Conservation (phyloP, 2,329 filamentous ascomycete species). For the Metarhizium robertsii region DNA sequence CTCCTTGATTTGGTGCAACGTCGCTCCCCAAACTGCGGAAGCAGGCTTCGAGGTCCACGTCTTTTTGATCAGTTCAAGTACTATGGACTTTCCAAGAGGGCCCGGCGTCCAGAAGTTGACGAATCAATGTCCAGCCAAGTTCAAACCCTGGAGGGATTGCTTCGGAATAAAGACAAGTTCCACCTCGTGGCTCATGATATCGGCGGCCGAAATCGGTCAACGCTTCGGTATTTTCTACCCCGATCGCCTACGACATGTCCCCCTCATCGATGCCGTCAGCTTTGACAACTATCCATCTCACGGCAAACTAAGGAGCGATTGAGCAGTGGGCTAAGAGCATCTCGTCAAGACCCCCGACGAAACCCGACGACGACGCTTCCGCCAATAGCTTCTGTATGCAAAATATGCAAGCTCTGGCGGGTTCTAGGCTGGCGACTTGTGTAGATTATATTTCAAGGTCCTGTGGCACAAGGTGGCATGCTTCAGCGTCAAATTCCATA, state of each 20-base stretch:
- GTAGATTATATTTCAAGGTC: not conserved
- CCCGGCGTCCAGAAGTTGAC: not conserved
- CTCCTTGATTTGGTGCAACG: too few relatives aligned
- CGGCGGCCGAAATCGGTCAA: not conserved
- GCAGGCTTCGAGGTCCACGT: too few relatives aligned
- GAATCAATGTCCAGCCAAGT: not conserved
- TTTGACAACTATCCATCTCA: not conserved
- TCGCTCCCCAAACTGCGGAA: too few relatives aligned
- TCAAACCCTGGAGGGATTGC: not conserved
- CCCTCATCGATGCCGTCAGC: not conserved
- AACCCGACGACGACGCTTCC: not conserved
- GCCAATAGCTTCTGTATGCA: not conserved
- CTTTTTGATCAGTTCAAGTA: too few relatives aligned
- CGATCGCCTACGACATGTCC: not conserved
- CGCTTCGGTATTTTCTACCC: not conserved
- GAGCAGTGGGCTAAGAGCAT: not conserved
- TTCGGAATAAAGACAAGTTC: not conserved
- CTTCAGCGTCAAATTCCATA: not conserved
- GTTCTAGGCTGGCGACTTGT: too few relatives aligned
- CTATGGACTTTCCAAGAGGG: not conserved
- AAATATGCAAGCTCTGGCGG: too few relatives aligned
- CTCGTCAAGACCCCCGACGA: not conserved
- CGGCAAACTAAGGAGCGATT: not conserved
- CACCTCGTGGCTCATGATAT: not conserved
- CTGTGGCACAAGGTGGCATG: not conserved